These are phyloP conservation scores for Candida freyschussii DNA, from an alignment of 1,139 yeast species.

Conservation along the genomic window DNA sequence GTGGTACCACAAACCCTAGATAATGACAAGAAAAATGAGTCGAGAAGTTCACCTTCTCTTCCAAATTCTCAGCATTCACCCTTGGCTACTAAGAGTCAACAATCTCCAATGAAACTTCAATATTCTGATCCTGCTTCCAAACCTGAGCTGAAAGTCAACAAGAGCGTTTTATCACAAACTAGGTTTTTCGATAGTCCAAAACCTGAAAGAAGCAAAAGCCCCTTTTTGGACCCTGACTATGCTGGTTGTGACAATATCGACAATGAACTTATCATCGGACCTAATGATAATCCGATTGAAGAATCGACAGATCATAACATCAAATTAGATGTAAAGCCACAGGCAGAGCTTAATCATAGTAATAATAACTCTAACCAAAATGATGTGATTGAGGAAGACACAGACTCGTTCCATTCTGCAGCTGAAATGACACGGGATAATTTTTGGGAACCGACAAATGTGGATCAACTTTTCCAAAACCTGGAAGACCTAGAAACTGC, in stretches of 20 bases:
- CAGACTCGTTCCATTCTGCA: conserved; percentile 13
- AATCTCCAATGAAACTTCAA: conserved; percentile 4
- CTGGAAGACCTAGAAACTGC: conserved; percentile 39
- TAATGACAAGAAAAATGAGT: too few relatives aligned
- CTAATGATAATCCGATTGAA: conserved; percentile 24
- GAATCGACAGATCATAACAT: conserved; percentile 27
- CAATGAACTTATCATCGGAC: conserved; percentile 7
- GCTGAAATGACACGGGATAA: conserved; percentile 7
- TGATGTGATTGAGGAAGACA: too few relatives aligned
- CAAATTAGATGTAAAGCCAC: background rate
- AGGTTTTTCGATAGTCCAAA: conserved; percentile 19
- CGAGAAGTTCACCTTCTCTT: conserved; percentile 12
- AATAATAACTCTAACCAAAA: background rate
- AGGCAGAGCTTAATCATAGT: too few relatives aligned
- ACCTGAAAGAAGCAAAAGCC: conserved; percentile 22
- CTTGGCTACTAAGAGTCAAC: background rate
- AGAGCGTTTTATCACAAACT: conserved; percentile 12
- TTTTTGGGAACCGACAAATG: conserved; percentile 27
- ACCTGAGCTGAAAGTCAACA: conserved; percentile 7
- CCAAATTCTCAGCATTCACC: conserved; percentile 8
- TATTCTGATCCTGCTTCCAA: conserved; percentile 7
- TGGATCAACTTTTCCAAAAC: conserved; percentile 32
- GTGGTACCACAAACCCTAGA: too few relatives aligned
- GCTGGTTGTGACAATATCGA: conserved; percentile 17
- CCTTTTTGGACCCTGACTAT: conserved; percentile 21